Percentiles rank a stretch among this genome's conserved stretches.
Conservation (phyloP, 1,284 basidiomycete species). For the Tranzscheliella williamsii region DNA sequence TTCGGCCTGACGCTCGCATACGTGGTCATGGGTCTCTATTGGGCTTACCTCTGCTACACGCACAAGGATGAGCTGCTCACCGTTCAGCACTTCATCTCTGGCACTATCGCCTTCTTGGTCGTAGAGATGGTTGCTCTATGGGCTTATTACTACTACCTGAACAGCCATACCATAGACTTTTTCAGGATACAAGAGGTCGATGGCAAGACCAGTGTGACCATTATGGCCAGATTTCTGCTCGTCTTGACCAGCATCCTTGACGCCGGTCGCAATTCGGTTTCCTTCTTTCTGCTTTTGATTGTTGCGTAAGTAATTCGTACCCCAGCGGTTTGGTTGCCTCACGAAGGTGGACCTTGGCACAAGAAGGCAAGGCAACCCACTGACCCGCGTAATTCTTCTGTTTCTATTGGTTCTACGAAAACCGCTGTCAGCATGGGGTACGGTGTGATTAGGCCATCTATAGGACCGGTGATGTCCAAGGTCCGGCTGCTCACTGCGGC, state of each 20-base stretch:
- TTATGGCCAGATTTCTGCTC: constrained; percentile 47
- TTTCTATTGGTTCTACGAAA: no score
- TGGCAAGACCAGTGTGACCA: constrained; percentile 36
- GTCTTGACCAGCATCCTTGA: constrained; percentile 70
- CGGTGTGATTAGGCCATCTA: constrained; percentile 67
- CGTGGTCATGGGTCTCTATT: constrained; percentile 70
- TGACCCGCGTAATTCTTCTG: no score
- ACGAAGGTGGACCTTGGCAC: no score
- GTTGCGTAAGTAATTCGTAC: no score
- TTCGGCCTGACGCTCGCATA: constrained; percentile 80
- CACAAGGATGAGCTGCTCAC: constrained; percentile 71
- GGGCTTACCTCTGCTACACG: constrained; percentile 83
- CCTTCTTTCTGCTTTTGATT: constrained; percentile 91
- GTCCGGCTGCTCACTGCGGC: constrained; percentile 76
- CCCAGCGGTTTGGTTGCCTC: no score
- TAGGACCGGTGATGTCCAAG: constrained; percentile 77
- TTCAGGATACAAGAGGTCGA: constrained; percentile 43
- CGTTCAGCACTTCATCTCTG: constrained; percentile 86
- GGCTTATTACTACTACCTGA: constrained; percentile 52
- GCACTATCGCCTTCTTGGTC: constrained; percentile 81
- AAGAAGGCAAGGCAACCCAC: no score
- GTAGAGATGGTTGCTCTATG: constrained; percentile 82
- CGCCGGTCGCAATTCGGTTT: constrained; percentile 87
- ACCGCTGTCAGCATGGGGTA: no score
- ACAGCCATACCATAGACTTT: constrained; percentile 52